Evolutionary conservation across 805 yeast species (phyloP).

Genomic region (Blastobotrys chiropterorum): DNA sequence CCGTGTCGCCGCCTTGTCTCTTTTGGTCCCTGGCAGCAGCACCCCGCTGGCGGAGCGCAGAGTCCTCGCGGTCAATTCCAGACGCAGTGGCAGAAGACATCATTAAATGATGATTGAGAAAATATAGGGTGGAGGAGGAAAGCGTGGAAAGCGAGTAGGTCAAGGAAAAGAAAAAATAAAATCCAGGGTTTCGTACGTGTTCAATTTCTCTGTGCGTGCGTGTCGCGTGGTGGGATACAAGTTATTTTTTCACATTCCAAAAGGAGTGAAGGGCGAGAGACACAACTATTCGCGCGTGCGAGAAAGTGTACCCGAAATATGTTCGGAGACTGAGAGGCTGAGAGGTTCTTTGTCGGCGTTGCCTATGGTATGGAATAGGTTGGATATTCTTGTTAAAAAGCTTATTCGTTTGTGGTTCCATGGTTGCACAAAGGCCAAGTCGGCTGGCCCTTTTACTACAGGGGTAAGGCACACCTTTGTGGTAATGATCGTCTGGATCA

Average conservation of each 20-base stretch:
- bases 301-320: no score
- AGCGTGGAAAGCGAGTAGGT: not conserved
- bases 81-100: conserved; percentile 13
- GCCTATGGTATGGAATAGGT: no score
- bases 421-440: not conserved
- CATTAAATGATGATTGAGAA: not conserved
- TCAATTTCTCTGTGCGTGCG: not conserved
- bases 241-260: not conserved
- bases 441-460: not conserved
- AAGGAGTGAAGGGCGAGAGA: not conserved
- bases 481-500: not conserved
- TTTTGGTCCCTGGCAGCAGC: not conserved
- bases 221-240: not conserved
- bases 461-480: not conserved
- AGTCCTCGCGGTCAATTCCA: conserved; percentile 9
- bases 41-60: conserved; percentile 1
- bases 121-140: not conserved
- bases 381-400: no score
- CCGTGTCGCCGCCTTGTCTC: not conserved
- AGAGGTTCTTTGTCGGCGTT: no score
- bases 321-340: no score
- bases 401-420: no score
- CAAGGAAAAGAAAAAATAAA: not conserved
- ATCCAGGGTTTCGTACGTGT: not conserved
- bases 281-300: not conserved